Evolutionary conservation across 1,139 yeast species (phyloP), one percentile per base, ranked within the genome.

Genomic region (Ashbya aceris): DNA sequence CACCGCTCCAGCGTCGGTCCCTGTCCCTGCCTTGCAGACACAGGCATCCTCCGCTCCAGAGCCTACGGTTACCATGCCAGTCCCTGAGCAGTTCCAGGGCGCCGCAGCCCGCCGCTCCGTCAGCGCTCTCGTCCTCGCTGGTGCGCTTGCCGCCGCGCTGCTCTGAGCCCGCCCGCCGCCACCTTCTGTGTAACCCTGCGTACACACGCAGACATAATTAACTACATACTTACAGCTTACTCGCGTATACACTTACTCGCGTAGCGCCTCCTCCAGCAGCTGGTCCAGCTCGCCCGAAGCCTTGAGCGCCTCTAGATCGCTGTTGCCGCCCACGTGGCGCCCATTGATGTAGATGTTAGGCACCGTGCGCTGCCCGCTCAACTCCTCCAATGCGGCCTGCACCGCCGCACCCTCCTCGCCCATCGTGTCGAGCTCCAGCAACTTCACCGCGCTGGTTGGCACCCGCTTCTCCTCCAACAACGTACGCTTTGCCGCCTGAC

Each of bases 241-340:
- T 17, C 23, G 23, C 23, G 23, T 17, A 4, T 17, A 17, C 23
- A 17, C 6, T 17, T 17, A 17, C 23, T 17, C 23, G 23, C 23
- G 23, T 17, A 17, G 23, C 23, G 43, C 51, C 40, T 48, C 45
- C 42, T 52, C 40, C 46, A 70, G 54, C 42, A 70, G 47, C 12
- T 46, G 52, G 40, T 69, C 61, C 46, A 71, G 58, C 51, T 68
- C 50, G 45, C 74, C 75, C 38, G 54, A 48, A 29, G 59, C 55
- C 49, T 70, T 69, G 62, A 79, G 71, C 37, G 71, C 68, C 67
- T 85, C 94, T 48, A 89, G 70, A 54, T 83, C 95, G 40, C 89
- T 80, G 74, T 86, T 84, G 46, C 98, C 98, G 48, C 98, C 98
- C 56, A 91, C 77, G 68, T 86, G 96, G 66, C 85, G 73, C 46